Conservation (phyloP, 2,329 filamentous ascomycete species). For the Sarocladiaceae sp. region DNA sequence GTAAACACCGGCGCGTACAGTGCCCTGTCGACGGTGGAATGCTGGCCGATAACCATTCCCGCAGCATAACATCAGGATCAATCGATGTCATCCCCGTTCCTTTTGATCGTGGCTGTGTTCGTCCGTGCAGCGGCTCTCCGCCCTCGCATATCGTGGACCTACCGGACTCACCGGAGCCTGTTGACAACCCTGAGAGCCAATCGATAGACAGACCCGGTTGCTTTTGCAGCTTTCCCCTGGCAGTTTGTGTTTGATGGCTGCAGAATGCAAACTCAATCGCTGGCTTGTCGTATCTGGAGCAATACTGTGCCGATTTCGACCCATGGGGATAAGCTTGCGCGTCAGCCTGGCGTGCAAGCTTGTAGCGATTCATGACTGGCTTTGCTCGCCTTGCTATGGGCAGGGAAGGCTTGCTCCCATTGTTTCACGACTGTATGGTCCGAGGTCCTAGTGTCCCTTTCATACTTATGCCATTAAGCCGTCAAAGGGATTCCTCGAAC, state of each 20-base stretch:
- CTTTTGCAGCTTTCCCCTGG: not conserved
- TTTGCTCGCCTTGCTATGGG: not conserved
- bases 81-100: not conserved
- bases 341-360: not conserved
- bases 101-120: conserved; percentile 6
- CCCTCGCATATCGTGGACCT: not conserved
- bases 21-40: not conserved
- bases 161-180: conserved; percentile 1
- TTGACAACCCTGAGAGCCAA: not conserved
- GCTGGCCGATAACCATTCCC: not conserved
- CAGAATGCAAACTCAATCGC: conserved; percentile 4
- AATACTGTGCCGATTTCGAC: no score
- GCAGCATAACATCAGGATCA: not conserved
- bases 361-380: conserved; percentile 1
- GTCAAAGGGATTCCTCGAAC: no score
- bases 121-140: not conserved
- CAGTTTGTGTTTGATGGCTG: not conserved
- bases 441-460: not conserved
- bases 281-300: not conserved
- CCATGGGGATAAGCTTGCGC: conserved; percentile 4
- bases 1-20: not conserved
- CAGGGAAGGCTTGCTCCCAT: not conserved
- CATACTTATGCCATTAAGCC: not conserved
- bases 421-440: not conserved
- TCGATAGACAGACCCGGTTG: not conserved